A percentile compares a stretch with the other conserved stretches of the same genome.
Conservation (phyloP, 371 early-diverging fungal species). For the Dinochytrium kinnereticum region DNA sequence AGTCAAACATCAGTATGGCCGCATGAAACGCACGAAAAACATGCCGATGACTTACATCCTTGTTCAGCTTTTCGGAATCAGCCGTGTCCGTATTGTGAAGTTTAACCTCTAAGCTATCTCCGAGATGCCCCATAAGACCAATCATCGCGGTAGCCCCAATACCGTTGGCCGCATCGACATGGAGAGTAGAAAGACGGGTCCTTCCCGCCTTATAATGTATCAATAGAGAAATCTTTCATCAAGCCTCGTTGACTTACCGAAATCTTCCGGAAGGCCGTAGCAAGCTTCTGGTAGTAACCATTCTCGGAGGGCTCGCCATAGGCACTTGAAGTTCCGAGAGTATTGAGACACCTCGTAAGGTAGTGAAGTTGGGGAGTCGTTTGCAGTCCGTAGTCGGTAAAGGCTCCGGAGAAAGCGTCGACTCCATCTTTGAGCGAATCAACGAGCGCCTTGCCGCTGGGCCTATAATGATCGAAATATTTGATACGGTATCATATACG, state of each 20-base stretch:
- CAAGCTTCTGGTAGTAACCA: constrained; percentile 91
- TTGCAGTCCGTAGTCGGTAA: constrained; percentile 85
- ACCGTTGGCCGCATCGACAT: constrained; percentile 96
- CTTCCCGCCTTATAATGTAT: constrained; percentile 62
- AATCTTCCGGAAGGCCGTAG: constrained; percentile 79
- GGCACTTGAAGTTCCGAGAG: constrained; percentile 71
- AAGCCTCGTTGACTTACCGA: constrained; percentile 73
- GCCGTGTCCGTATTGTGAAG: constrained; percentile 77
- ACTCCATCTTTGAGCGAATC: constrained; percentile 83
- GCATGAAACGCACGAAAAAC: constrained; percentile 3
- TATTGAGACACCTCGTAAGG: constrained; percentile 87
- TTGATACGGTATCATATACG: neutral
- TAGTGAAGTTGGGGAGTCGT: constrained; percentile 99
- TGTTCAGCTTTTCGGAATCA: constrained; percentile 78
- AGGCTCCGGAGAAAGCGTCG: constrained; percentile 67
- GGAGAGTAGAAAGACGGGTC: constrained; percentile 68
- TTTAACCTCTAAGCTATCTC: constrained; percentile 51
- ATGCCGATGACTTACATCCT: constrained; percentile 60
- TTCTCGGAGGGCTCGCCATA: constrained; percentile 93
- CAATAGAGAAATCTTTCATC: neutral
- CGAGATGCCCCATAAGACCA: constrained; percentile 71
- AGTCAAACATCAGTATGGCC: constrained; percentile 8
- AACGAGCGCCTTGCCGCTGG: constrained; percentile 86
- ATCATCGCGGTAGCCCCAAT: constrained; percentile 94
- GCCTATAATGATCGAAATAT: too few relatives aligned